Evolutionary conservation across 2,329 filamentous ascomycete genomes (phyloP).

Genomic region (Cercospora sesami): DNA sequence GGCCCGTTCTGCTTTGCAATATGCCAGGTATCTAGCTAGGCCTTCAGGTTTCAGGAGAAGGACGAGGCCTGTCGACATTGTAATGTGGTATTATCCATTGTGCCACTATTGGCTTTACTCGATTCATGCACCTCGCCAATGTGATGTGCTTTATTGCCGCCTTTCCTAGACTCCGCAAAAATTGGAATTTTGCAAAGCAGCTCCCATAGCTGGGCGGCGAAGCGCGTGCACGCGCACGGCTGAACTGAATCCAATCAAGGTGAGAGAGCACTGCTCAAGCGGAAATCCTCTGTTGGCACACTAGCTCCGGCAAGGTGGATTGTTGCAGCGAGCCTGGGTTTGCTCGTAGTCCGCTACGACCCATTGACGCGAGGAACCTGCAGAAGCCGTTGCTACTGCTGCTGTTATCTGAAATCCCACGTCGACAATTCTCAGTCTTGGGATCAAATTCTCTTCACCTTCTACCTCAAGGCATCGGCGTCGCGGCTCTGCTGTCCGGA

Average conservation of each 20-base stretch:
- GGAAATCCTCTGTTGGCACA: background rate
- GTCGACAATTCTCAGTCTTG: background rate
- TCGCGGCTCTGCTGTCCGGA: slow-evolving; percentile 33
- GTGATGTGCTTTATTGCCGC: background rate
- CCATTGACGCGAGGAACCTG: background rate
- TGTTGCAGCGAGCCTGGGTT: background rate
- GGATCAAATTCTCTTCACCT: background rate
- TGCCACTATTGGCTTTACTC: background rate
- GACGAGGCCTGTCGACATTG: background rate
- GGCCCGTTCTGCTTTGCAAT: background rate
- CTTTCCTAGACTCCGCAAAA: background rate
- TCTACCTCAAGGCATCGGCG: slow-evolving; percentile 29
- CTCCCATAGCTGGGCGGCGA: background rate
- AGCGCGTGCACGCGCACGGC: background rate
- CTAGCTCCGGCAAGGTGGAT: background rate
- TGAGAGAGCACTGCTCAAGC: background rate
- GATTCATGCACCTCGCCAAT: background rate
- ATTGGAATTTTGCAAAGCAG: background rate
- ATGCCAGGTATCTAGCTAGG: background rate
- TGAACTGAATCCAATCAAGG: background rate
- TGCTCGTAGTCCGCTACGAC: background rate
- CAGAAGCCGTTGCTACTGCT: background rate
- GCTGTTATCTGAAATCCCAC: background rate
- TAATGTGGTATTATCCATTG: background rate
- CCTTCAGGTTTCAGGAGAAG: background rate